A percentile compares a stretch with the other conserved stretches of the same genome.
Conservation (phyloP, 2,329 filamentous ascomycete genomes). For the Colletotrichum cordylinicola region DNA sequence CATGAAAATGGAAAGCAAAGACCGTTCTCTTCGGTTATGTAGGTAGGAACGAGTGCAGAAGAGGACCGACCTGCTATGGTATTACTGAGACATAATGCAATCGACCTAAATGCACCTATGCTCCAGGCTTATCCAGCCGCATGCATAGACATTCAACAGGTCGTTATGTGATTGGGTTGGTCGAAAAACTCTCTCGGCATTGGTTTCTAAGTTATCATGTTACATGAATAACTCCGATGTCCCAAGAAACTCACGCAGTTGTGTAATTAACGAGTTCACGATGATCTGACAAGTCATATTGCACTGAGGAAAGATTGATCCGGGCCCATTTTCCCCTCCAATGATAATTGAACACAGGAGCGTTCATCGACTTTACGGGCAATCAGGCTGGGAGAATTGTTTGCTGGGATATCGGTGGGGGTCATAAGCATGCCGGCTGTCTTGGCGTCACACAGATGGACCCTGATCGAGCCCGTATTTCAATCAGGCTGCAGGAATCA, state of each 20-base stretch:
- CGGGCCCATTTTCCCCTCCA: background rate
- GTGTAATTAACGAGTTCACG: background rate
- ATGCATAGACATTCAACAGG: background rate
- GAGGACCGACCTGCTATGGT: background rate
- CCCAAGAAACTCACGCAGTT: background rate
- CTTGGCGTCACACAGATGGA: background rate
- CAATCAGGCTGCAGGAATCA: background rate
- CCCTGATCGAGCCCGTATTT: background rate
- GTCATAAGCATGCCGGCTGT: background rate
- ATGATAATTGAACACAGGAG: fast-evolving
- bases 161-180: background rate
- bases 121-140: background rate
- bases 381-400: background rate
- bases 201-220: background rate
- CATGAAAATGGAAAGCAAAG: background rate
- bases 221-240: background rate
- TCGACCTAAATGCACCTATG: too few relatives aligned
- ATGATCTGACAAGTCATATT: background rate
- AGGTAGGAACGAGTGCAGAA: background rate
- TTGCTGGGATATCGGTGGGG: background rate
- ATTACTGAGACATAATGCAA: too few relatives aligned
- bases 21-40: background rate
- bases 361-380: background rate
- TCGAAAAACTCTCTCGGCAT: background rate
- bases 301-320: fast-evolving